These are phyloP conservation scores for Conticribra guillardii DNA, from an alignment of 108 stramenopile species.

Conservation along the genomic window DNA sequence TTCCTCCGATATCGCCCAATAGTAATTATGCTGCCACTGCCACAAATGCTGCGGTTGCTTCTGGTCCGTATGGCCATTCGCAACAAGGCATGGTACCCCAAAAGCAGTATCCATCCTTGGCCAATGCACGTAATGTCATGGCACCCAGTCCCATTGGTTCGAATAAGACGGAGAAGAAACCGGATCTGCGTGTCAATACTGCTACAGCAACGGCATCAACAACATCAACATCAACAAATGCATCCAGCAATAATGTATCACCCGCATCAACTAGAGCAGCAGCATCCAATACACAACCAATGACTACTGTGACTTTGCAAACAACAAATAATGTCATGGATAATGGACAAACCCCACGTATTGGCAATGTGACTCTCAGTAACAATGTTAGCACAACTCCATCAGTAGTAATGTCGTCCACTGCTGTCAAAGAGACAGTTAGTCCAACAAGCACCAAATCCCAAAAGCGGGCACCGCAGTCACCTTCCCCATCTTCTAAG, in stretches of 20 bases:
- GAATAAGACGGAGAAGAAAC: background rate
- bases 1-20: background rate
- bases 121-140: slow-evolving; percentile 2
- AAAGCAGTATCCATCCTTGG: slow-evolving; percentile 1
- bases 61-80: background rate
- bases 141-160: slow-evolving; percentile 1
- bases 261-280: background rate
- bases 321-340: no score
- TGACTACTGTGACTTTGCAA: background rate
- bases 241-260: background rate
- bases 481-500: no score
- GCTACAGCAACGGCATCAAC: background rate
- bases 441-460: background rate
- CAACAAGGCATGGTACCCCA: background rate
- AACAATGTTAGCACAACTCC: background rate
- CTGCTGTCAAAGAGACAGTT: background rate
- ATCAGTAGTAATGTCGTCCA: background rate
- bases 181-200: background rate
- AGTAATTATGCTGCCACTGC: background rate
- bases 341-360: background rate
- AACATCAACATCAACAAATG: background rate
- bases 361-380: background rate
- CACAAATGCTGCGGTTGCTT: background rate
- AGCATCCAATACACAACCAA: background rate
- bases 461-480: no score